Percentiles rank a stretch among this genome's conserved stretches.
Conservation (phyloP, 2,329 filamentous ascomycete genomes). For the Zymoseptoria tritici region DNA sequence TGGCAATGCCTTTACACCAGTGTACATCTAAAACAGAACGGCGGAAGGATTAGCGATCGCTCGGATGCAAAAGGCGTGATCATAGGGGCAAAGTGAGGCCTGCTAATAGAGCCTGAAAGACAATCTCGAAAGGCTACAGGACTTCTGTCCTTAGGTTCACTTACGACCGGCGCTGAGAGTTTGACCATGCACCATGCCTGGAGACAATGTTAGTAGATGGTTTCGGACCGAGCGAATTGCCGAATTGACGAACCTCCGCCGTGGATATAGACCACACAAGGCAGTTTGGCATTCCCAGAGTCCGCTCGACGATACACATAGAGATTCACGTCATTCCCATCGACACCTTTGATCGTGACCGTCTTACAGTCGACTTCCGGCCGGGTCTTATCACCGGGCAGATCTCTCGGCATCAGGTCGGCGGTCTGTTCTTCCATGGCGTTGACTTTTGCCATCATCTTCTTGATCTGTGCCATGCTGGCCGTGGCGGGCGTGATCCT, state of each 20-base stretch:
- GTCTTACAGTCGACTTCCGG: conserved; percentile 9
- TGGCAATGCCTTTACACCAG: conserved; percentile 23
- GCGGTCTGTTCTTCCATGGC: background rate
- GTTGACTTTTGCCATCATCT: conserved; percentile 1
- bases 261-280: conserved; percentile 25
- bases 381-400: conserved; percentile 13
- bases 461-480: conserved; percentile 12
- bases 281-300: conserved; percentile 9
- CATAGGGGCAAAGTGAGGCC: too few relatives aligned
- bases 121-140: too few relatives aligned
- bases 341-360: conserved; percentile 15
- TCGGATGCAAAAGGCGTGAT: too few relatives aligned
- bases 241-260: conserved; percentile 9
- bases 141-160: too few relatives aligned
- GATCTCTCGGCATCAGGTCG: conserved; percentile 55
- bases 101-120: too few relatives aligned
- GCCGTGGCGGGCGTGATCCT: conserved; percentile 1
- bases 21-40: conserved; percentile 6
- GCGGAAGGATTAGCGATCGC: too few relatives aligned
- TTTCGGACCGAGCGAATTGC: background rate
- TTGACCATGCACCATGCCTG: conserved; percentile 17
- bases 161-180: conserved; percentile 15
- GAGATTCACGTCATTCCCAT: conserved; percentile 20
- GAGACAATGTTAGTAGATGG: background rate
- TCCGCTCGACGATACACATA: conserved; percentile 13